Evolutionary conservation across 2,329 filamentous ascomycete genomes (phyloP).

Genomic region (Amauroascus niger): DNA sequence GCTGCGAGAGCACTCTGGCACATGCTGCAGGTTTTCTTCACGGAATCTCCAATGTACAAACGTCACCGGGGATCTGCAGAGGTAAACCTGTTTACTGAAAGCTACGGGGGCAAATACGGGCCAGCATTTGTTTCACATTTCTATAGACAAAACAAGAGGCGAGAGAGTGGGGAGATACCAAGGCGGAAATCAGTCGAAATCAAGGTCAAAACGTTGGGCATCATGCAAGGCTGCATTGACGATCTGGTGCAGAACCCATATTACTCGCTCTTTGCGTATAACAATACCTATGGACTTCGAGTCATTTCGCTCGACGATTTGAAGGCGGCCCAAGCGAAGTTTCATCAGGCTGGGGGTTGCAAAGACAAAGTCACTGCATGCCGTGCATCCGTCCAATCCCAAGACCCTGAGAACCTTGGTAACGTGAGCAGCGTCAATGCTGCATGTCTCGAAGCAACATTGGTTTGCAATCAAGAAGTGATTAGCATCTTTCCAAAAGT

Average conservation of each 20-base stretch:
- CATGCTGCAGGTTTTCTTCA: slow-evolving; percentile 53
- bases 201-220: slow-evolving; percentile 46
- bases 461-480: slow-evolving; percentile 49
- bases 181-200: slow-evolving; percentile 26
- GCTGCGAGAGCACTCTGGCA: slow-evolving; percentile 49
- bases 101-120: slow-evolving; percentile 39
- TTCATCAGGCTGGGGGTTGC: slow-evolving; percentile 43
- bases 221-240: slow-evolving; percentile 55
- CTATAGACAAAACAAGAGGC: slow-evolving; percentile 32
- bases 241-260: slow-evolving; percentile 43
- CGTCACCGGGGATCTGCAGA: slow-evolving; percentile 35
- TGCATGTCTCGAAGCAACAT: slow-evolving; percentile 38
- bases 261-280: slow-evolving; percentile 45
- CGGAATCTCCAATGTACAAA: slow-evolving; percentile 53
- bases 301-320: slow-evolving; percentile 43
- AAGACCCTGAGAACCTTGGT: slow-evolving; percentile 43
- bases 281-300: slow-evolving; percentile 51
- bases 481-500: slow-evolving; percentile 40
- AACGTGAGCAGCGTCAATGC: slow-evolving; percentile 38
- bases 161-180: not conserved
- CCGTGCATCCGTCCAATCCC: slow-evolving; percentile 36
- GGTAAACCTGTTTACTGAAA: slow-evolving; percentile 39
- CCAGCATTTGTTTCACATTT: slow-evolving; percentile 34
- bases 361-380: slow-evolving; percentile 47
- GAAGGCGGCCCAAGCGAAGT: slow-evolving; percentile 37